Conservation (phyloP, 148 eudicot species). For the Rheum nobile region DNA sequence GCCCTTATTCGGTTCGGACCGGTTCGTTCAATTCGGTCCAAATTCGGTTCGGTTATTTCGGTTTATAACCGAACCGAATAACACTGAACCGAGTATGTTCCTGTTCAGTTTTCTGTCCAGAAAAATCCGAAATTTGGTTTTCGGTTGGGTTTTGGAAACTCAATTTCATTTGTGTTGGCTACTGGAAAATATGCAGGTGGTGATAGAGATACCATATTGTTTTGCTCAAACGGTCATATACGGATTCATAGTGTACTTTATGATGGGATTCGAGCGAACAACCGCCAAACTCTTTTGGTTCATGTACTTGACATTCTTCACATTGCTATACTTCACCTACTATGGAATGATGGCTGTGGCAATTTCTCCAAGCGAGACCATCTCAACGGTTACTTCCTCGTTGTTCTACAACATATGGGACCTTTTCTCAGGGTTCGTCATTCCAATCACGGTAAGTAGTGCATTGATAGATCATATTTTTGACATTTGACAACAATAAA, state of each 20-base stretch:
- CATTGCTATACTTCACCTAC: neutral
- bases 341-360: conserved; percentile 7
- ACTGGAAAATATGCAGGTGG: too few species aligned
- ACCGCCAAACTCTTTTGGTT: neutral
- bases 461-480: neutral
- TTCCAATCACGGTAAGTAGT: conserved; percentile 5
- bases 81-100: too few species aligned
- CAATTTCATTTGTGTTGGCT: too few species aligned
- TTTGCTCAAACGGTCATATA: neutral
- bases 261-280: conserved; percentile 6
- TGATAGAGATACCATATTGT: conserved; percentile 8
- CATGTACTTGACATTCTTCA: conserved; percentile 6
- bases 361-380: neutral
- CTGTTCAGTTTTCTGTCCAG: too few species aligned
- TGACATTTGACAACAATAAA: too few species aligned
- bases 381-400: neutral
- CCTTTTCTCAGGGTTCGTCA: conserved; percentile 3
- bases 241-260: neutral
- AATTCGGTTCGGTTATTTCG: too few species aligned
- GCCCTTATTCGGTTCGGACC: too few species aligned
- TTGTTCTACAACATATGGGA: neutral
- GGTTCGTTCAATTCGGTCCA: too few species aligned
- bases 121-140: too few species aligned
- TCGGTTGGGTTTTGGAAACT: too few species aligned
- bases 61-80: too few species aligned